Evolutionary conservation across 73 alveolate species (phyloP).

Genomic region (Paramecium sexaurelia): DNA sequence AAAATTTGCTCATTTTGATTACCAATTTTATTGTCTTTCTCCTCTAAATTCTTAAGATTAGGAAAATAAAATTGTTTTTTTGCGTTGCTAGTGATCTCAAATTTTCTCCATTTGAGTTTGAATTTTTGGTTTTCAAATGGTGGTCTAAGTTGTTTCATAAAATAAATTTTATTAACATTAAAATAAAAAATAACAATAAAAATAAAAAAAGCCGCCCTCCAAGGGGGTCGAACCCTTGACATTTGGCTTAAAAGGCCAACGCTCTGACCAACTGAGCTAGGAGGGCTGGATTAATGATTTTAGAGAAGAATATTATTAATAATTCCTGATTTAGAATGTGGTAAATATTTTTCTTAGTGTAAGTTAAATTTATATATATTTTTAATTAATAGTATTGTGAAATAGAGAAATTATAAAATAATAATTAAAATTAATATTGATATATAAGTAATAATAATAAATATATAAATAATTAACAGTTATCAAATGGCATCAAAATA

Average conservation of each 20-base stretch:
- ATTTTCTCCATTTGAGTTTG: background rate
- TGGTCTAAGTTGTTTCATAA: background rate
- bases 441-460: background rate
- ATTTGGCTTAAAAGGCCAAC: slow-evolving; percentile 62
- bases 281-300: slow-evolving; percentile 35
- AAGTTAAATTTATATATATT: too few species aligned
- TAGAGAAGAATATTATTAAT: background rate
- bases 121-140: background rate
- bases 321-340: background rate
- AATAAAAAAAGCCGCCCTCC: slow-evolving; percentile 60
- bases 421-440: background rate
- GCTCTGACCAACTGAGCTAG: slow-evolving; percentile 67
- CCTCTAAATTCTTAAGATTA: too few species aligned
- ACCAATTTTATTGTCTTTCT: background rate
- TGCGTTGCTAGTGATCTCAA: background rate
- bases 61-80: too few species aligned
- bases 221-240: slow-evolving; percentile 69
- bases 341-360: too few species aligned
- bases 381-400: too few species aligned
- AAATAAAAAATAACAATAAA: background rate
- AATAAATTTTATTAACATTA: background rate
- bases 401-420: background rate
- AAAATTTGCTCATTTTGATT: background rate
- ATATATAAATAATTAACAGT: background rate
- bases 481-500: slow-evolving; percentile 90